Percentiles rank a stretch among this genome's conserved stretches.
phyloP scores from a whole-genome alignment of 441 rosid species.

The Flueggea neowawraea region DNA sequence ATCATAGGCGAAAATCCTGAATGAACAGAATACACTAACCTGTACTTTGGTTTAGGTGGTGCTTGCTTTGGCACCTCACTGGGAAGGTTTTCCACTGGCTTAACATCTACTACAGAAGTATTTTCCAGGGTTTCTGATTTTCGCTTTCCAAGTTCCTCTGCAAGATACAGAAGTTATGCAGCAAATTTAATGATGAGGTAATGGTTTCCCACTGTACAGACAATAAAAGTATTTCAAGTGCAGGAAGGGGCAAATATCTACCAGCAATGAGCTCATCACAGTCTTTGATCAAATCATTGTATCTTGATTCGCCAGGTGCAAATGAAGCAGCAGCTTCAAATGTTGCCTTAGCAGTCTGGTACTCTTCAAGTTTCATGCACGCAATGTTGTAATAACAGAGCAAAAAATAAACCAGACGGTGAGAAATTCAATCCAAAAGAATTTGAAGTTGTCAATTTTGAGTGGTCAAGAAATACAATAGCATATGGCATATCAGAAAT shows the following conservation, averaged over 20 bases:
- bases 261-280: slow-evolving; percentile 62
- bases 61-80: slow-evolving; percentile 11
- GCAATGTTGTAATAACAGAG: slow-evolving; percentile 49
- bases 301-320: slow-evolving; percentile 48
- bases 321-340: slow-evolving; percentile 60
- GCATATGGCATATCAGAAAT: too few relatives aligned
- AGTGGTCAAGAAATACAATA: too few relatives aligned
- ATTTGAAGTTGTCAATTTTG: background rate
- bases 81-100: slow-evolving; percentile 17
- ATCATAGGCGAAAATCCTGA: background rate
- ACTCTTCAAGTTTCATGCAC: slow-evolving; percentile 80
- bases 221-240: background rate
- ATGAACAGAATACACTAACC: too few relatives aligned
- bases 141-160: slow-evolving; percentile 29
- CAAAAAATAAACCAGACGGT: background rate
- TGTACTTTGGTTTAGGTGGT: slow-evolving; percentile 50
- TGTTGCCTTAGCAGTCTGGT: slow-evolving; percentile 73
- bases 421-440: background rate
- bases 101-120: slow-evolving; percentile 17
- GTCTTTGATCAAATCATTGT: slow-evolving; percentile 56
- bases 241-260: slow-evolving; percentile 9
- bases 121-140: slow-evolving; percentile 13
- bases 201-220: background rate
- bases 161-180: background rate
- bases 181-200: background rate